Conservation (phyloP, 75 land plant species). For the Pinus tabuliformis region DNA sequence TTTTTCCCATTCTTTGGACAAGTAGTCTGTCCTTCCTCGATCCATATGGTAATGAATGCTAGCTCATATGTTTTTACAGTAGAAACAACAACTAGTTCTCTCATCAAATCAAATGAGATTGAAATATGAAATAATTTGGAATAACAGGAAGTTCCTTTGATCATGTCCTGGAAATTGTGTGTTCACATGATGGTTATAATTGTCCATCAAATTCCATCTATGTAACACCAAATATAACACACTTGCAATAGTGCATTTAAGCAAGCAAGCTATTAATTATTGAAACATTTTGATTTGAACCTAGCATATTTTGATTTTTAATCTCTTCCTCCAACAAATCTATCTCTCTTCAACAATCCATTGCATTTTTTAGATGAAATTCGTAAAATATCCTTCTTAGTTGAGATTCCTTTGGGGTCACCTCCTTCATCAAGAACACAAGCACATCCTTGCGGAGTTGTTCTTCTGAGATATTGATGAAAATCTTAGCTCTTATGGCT, state of each 20-base stretch:
- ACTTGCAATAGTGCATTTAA: constrained; percentile 59
- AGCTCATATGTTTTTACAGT: constrained; percentile 83
- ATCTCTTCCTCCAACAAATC: constrained; percentile 51
- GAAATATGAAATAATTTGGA: constrained; percentile 74
- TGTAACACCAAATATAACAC: constrained; percentile 36
- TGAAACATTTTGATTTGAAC: constrained; percentile 11
- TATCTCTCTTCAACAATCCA: constrained; percentile 61
- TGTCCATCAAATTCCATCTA: neutral
- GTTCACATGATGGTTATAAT: neutral
- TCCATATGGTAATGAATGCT: constrained; percentile 55
- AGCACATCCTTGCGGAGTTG: constrained; percentile 25
- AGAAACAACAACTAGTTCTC: constrained; percentile 71
- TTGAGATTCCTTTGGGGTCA: constrained; percentile 25
- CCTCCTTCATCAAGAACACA: constrained; percentile 26
- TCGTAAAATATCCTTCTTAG: constrained; percentile 38
- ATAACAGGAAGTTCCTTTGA: constrained; percentile 4
- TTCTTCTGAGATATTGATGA: constrained; percentile 37
- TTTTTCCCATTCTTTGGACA: constrained; percentile 73
- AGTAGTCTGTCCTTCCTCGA: constrained; percentile 57
- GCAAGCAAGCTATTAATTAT: constrained; percentile 38
- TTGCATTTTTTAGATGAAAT: constrained; percentile 44
- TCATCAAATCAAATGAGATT: constrained; percentile 72
- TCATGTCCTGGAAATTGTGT: too few relatives aligned
- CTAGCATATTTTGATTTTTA: neutral
- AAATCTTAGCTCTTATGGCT: constrained; percentile 36